A percentile compares a stretch with the other conserved stretches of the same genome.
phyloP scores from a whole-genome alignment of 2,329 filamentous ascomycete genomes.

The Elsinoe perseae region DNA sequence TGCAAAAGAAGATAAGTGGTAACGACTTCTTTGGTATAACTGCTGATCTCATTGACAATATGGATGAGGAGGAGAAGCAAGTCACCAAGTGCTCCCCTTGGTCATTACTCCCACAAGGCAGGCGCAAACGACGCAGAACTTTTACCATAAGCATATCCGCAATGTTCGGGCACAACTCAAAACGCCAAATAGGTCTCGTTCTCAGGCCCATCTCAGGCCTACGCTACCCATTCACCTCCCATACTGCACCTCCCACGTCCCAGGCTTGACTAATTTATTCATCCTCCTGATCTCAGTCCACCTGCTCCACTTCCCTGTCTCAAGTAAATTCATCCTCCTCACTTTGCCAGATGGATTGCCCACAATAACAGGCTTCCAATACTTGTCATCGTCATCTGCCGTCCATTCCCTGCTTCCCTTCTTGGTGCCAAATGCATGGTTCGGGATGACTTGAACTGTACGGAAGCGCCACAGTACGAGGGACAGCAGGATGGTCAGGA shows the following conservation, averaged over 20 bases:
- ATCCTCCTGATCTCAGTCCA: constrained; percentile 62
- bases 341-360: constrained; percentile 63
- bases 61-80: not conserved
- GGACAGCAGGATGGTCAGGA: constrained; percentile 57
- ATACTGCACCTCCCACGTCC: constrained; percentile 15
- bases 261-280: constrained; percentile 32
- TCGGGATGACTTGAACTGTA: constrained; percentile 60
- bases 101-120: not conserved
- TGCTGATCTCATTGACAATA: not conserved
- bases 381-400: constrained; percentile 41
- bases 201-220: not conserved
- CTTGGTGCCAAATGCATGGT: constrained; percentile 45
- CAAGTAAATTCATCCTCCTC: constrained; percentile 62
- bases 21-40: not conserved
- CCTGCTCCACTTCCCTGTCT: constrained; percentile 58
- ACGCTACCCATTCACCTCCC: not conserved
- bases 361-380: constrained; percentile 63
- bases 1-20: not conserved
- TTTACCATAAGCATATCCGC: not conserved
- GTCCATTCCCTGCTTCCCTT: constrained; percentile 42
- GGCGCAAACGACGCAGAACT: not conserved
- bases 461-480: constrained; percentile 57
- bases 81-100: not conserved
- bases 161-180: not conserved
- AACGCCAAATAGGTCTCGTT: not conserved